phyloP scores from a whole-genome alignment of 2,329 filamentous ascomycete species.

The Didymosphaeria variabile region DNA sequence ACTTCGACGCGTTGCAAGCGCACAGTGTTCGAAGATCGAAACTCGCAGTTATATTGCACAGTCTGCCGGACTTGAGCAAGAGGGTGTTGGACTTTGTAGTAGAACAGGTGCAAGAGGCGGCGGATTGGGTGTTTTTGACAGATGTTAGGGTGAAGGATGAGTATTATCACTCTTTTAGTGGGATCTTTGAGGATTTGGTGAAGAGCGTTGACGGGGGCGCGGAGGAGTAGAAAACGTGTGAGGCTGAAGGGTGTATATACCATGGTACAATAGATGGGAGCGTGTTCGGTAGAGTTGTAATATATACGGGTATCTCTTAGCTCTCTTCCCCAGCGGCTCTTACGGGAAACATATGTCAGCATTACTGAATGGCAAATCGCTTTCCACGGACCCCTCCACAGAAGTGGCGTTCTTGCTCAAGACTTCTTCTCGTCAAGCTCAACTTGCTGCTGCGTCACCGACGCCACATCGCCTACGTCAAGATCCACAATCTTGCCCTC shows the following conservation, averaged over 20 bases:
- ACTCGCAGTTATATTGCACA: slow-evolving; percentile 40
- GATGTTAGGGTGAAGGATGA: slow-evolving; percentile 32
- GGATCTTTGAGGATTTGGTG: slow-evolving; percentile 34
- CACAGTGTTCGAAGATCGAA: slow-evolving; percentile 31
- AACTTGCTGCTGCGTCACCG: slow-evolving; percentile 3
- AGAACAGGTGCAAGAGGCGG: slow-evolving; percentile 40
- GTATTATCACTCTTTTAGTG: slow-evolving; percentile 41
- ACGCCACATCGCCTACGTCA: slow-evolving; percentile 6
- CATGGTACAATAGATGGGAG: not conserved
- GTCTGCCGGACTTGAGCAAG: slow-evolving; percentile 34
- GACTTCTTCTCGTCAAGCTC: slow-evolving; percentile 5
- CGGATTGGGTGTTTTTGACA: slow-evolving; percentile 42
- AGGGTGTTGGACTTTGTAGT: slow-evolving; percentile 38
- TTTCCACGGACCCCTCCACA: not conserved
- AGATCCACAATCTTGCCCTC: slow-evolving; percentile 17
- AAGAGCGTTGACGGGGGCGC: slow-evolving; percentile 29
- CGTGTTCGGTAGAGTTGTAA: not conserved
- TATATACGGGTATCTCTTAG: not conserved
- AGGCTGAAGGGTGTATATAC: not conserved
- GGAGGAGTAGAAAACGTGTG: not conserved
- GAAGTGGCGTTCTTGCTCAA: slow-evolving; percentile 5
- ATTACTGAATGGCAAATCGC: not conserved
- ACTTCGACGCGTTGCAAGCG: slow-evolving; percentile 31
- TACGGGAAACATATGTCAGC: not conserved
- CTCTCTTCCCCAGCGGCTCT: not conserved